Base-by-base conservation (phyloP, 129 eudicot species). In the Heracleum sosnowskyi region DNA sequence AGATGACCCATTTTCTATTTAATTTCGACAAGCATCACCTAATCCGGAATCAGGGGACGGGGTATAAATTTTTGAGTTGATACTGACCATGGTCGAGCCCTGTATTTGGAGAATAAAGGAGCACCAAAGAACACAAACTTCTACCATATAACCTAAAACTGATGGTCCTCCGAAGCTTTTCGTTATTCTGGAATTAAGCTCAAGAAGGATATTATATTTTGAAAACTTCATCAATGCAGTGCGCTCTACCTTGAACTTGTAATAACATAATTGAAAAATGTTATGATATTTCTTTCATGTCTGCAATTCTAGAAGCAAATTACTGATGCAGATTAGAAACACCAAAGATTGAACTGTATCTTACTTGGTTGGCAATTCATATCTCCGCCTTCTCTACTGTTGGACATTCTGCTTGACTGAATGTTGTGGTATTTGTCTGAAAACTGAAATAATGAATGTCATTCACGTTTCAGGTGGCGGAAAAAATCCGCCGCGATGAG, bases 401-500 rank as follows among this genome's bases (percentile, higher is more conserved):
- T 80, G 34, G 24, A 11, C 60, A 68, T 66, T 26, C 35, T n/a
- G 20, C 60, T 12, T 44, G 73, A 69, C 78, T 63, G 62, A 64
- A 13, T 26, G 15, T 40, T 20, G 8, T 31, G 42, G 4, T n/a
- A n/a, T 34, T 70, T 44, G 26, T 66, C 45, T 36, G 13, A 40
- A 28, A 37, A 51, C 45, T 36, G 13, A 40, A 28, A 37, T 62
- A 68, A 53, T 77, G 45, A 63, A 77, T 82, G 72, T 57, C 68
- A 75, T 24, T 82, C 83, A n/a, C 74, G 39, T 35, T 47, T 41
- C 51, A 96, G 99, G 97, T 96, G 81, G 99, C 97, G 7, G 97
- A 96, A 33, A 90, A 92, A 86, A 89, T 96, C 60, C 97, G 97
- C 71, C 82, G 78, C 51, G 95, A 96, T 85, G 92, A 92, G 31